Evolutionary conservation across 176 grass and related monocot species (phyloP).

Genomic region (Oryza australiensis): DNA sequence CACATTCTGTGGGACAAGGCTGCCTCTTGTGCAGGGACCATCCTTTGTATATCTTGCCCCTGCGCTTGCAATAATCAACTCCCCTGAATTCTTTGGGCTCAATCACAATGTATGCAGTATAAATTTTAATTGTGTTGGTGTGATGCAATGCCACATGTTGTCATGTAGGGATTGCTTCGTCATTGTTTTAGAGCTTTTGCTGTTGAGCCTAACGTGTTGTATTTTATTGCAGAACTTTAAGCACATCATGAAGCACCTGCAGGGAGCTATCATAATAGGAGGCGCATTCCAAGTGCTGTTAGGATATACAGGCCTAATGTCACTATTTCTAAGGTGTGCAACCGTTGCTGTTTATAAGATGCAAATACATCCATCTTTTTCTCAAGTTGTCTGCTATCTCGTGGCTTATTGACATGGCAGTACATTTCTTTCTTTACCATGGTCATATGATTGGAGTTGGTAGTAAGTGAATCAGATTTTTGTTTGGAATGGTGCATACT

Average conservation of each 20-base stretch:
- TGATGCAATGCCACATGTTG: constrained; percentile 11
- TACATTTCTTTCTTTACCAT: background rate
- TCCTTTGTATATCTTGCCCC: constrained; percentile 98
- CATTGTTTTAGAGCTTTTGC: background rate
- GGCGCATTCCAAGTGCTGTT: constrained; percentile 84
- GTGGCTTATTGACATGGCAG: background rate
- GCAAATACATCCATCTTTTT: background rate
- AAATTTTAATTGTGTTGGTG: background rate
- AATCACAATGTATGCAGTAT: constrained; percentile 79
- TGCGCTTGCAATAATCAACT: constrained; percentile 78
- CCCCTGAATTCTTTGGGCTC: constrained; percentile 83
- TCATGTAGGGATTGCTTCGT: background rate
- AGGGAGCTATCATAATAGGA: constrained; percentile 90
- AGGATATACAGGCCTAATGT: constrained; percentile 89
- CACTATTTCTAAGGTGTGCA: constrained; percentile 63
- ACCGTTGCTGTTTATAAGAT: constrained; percentile 14
- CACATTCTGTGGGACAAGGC: constrained; percentile 81
- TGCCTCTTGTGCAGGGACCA: constrained; percentile 89
- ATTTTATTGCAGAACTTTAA: constrained; percentile 81
- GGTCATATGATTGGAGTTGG: background rate
- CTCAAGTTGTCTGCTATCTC: background rate
- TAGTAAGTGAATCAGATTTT: background rate
- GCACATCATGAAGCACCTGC: constrained; percentile 97
- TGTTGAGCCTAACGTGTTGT: constrained; percentile 5
- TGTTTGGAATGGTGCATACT: background rate